Percentiles rank a stretch among this genome's conserved stretches.
phyloP scores from a whole-genome alignment of 2,329 filamentous ascomycete genomes.

The Cladosporium velox region DNA sequence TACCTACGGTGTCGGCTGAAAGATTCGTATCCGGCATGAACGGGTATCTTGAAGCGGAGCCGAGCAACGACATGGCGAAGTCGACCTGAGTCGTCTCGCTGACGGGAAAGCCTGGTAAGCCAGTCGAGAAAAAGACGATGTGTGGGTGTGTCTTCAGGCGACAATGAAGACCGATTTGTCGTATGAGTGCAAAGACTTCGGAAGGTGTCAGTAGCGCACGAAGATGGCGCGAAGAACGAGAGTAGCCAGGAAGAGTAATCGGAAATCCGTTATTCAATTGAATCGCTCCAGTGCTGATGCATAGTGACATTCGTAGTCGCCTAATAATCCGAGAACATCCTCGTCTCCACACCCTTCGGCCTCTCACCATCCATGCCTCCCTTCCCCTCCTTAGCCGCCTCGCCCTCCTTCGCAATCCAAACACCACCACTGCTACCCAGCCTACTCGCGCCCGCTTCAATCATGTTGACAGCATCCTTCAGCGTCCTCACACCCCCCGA shows the following conservation, averaged over 20 bases:
- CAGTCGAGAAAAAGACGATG: not conserved
- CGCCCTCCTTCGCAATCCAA: constrained; percentile 54
- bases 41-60: not conserved
- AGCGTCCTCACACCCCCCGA: constrained; percentile 58
- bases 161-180: not conserved
- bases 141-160: not conserved
- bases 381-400: constrained; percentile 15
- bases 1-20: not conserved
- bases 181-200: not conserved
- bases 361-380: constrained; percentile 13
- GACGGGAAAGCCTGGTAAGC: not conserved
- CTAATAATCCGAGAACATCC: constrained; percentile 21
- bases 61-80: not conserved
- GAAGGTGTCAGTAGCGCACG: not conserved
- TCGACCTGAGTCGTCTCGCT: not conserved
- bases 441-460: constrained; percentile 58
- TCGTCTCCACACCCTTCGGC: constrained; percentile 20
- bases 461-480: constrained; percentile 55
- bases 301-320: not conserved
- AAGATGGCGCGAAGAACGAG: not conserved
- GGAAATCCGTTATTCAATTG: too few relatives aligned
- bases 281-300: not conserved
- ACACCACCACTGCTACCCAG: constrained; percentile 60
- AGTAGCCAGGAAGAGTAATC: not conserved
- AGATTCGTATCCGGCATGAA: not conserved